Conservation (phyloP, 208 protist genomes). For the Wallacemonas sp. region DNA sequence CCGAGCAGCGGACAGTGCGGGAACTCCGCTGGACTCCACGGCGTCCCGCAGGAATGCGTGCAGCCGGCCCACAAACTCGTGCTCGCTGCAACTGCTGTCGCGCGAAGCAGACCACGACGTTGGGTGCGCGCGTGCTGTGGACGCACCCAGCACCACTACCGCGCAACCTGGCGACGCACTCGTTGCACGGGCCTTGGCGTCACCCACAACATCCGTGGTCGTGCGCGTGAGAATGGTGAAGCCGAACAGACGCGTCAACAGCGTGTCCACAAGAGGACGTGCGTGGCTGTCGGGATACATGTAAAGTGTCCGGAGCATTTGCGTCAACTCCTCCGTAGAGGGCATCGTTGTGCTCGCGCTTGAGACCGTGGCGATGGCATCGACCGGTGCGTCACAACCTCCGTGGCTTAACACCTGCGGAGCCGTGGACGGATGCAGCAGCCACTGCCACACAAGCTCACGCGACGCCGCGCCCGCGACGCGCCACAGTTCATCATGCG, state of each 20-base stretch:
- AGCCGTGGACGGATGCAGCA: not conserved
- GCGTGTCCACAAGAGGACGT: not conserved
- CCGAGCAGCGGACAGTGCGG: no score
- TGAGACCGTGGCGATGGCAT: not conserved
- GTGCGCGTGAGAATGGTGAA: slow-evolving; percentile 7
- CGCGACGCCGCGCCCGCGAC: slow-evolving; percentile 13
- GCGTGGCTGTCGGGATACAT: not conserved
- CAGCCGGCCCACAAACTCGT: not conserved
- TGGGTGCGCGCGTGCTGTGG: not conserved
- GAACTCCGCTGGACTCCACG: not conserved
- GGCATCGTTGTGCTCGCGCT: not conserved
- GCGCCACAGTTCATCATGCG: slow-evolving; percentile 3
- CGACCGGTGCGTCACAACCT: not conserved
- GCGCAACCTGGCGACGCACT: not conserved
- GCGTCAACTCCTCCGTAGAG: not conserved
- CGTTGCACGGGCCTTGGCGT: not conserved
- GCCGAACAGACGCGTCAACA: slow-evolving; percentile 8
- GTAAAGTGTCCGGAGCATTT: not conserved
- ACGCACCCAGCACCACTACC: not conserved
- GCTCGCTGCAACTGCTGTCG: no score
- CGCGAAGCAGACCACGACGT: no score
- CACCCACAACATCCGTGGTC: not conserved
- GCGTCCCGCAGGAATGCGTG: not conserved
- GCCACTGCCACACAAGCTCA: slow-evolving; percentile 11
- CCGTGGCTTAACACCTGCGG: not conserved